These are phyloP conservation scores for Kalanchoe fedtschenkoi DNA, from an alignment of 164 flowering plant genomes.

Conservation along the genomic window DNA sequence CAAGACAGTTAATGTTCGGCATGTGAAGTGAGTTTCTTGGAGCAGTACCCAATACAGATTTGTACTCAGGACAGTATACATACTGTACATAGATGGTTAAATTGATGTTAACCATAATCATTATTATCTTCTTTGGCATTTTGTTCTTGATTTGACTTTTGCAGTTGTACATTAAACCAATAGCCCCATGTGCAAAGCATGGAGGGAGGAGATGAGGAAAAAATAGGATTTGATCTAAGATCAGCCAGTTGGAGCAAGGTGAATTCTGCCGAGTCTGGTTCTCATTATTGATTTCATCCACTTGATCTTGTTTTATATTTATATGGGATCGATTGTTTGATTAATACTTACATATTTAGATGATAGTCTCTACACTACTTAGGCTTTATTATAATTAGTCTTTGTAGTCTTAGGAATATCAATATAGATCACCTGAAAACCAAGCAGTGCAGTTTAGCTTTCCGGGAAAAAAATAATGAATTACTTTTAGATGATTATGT, in stretches of 20 bases:
- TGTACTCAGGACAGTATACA: neutral
- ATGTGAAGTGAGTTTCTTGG: slow-evolving; percentile 42
- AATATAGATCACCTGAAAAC: too few species aligned
- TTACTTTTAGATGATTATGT: too few species aligned
- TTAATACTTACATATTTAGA: too few species aligned
- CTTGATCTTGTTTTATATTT: too few species aligned
- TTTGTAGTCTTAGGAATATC: too few species aligned
- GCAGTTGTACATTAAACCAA: neutral
- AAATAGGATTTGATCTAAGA: neutral
- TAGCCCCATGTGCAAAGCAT: neutral
- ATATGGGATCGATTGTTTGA: too few species aligned
- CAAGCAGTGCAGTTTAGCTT: too few species aligned
- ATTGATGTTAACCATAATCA: neutral
- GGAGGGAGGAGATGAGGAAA: neutral
- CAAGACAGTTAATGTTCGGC: slow-evolving; percentile 58
- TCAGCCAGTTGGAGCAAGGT: neutral
- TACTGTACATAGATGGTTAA: neutral
- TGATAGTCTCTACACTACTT: too few species aligned
- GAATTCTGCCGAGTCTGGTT: too few species aligned
- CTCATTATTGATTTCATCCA: too few species aligned
- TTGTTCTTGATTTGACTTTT: neutral
- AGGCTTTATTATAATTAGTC: too few species aligned
- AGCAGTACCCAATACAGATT: neutral
- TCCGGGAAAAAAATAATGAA: too few species aligned
- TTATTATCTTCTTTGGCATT: neutral